phyloP scores from a whole-genome alignment of 257 asterid species.

The Leonotis leonurus region DNA sequence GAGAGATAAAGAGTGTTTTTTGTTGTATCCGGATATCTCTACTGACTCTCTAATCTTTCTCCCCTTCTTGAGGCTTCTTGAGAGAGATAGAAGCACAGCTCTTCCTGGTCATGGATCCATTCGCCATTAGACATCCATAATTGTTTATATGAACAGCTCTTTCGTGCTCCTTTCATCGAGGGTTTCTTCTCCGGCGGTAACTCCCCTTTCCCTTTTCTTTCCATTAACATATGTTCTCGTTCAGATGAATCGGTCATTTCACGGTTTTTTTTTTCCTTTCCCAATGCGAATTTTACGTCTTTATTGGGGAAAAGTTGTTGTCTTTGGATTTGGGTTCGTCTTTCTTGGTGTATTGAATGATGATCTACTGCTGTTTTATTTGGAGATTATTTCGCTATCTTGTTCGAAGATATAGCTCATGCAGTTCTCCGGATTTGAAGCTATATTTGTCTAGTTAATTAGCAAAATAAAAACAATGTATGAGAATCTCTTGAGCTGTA shows the following conservation, averaged over 20 bases:
- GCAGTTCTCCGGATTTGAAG: not conserved
- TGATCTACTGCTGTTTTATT: not conserved
- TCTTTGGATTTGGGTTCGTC: slow-evolving; percentile 1
- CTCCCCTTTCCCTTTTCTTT: not conserved
- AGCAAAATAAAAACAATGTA: not conserved
- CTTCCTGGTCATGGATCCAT: slow-evolving; percentile 17
- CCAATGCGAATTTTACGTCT: not conserved
- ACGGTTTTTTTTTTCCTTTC: not conserved
- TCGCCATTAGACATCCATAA: slow-evolving; percentile 23
- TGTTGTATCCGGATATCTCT: not conserved
- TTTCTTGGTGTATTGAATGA: not conserved
- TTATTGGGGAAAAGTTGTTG: slow-evolving; percentile 4
- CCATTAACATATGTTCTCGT: not conserved
- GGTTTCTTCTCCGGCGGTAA: slow-evolving; percentile 35
- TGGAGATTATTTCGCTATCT: not conserved
- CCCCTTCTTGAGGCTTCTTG: slow-evolving; percentile 21
- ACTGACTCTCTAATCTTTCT: slow-evolving; percentile 26
- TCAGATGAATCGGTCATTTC: not conserved
- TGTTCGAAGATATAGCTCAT: not conserved
- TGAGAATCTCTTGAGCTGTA: not conserved
- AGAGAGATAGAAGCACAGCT: slow-evolving; percentile 11
- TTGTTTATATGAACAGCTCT: slow-evolving; percentile 11
- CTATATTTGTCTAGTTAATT: not conserved
- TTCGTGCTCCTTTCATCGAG: slow-evolving; percentile 16
- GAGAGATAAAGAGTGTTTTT: slow-evolving; percentile 8